Percentiles rank a stretch among this genome's conserved stretches.
These are phyloP conservation scores for Termitomyces sp. DNA, from an alignment of 768 basidiomycete species.

Conservation along the genomic window DNA sequence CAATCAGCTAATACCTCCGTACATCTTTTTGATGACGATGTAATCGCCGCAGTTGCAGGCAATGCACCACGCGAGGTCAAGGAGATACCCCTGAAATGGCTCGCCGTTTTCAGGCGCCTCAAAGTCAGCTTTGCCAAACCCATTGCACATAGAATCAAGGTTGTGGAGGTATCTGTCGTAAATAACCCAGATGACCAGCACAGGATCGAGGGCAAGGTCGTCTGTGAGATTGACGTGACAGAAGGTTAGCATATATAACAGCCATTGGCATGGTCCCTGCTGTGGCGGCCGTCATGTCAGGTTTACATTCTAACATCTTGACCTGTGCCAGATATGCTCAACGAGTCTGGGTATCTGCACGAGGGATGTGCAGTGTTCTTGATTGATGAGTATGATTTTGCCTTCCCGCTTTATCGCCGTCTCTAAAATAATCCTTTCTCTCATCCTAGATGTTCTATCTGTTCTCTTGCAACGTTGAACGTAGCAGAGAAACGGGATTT, in stretches of 20 bases:
- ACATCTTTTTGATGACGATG: conserved; percentile 22
- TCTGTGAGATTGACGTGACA: conserved; percentile 42
- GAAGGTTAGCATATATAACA: conserved; percentile 37
- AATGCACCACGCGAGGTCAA: conserved; percentile 36
- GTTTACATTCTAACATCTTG: not conserved
- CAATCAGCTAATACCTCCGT: conserved; percentile 9
- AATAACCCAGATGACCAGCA: conserved; percentile 33
- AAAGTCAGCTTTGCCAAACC: conserved; percentile 30
- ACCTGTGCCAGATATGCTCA: conserved; percentile 42
- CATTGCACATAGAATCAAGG: conserved; percentile 27
- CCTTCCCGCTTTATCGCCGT: not conserved
- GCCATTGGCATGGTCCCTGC: not conserved
- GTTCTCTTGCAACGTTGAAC: conserved; percentile 36
- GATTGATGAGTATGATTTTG: conserved; percentile 43
- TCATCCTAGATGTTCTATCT: conserved; percentile 37
- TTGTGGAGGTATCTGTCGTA: conserved; percentile 41
- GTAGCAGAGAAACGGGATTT: conserved; percentile 28
- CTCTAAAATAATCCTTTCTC: not conserved
- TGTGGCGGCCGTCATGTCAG: not conserved
- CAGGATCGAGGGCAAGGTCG: conserved; percentile 36
- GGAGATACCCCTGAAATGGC: conserved; percentile 37
- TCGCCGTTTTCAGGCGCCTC: conserved; percentile 29
- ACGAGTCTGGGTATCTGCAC: conserved; percentile 33
- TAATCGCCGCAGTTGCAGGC: conserved; percentile 29
- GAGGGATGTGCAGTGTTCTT: conserved; percentile 42